Percentiles rank a stretch among this genome's conserved stretches.
These are phyloP conservation scores for Styphnolobium japonicum DNA, from an alignment of 306 rosid species.

Conservation along the genomic window DNA sequence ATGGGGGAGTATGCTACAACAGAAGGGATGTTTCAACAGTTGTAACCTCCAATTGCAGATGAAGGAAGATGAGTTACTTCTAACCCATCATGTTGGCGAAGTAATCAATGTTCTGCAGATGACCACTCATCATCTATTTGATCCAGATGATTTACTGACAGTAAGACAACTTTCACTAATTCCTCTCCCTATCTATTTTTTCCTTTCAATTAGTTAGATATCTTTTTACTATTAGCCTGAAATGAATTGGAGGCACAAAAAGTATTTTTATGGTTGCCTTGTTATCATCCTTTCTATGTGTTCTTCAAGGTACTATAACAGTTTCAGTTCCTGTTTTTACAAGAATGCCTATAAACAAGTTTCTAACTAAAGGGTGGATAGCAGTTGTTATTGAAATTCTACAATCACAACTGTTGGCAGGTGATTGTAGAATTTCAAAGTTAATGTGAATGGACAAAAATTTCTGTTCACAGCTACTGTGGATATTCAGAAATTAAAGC, in stretches of 20 bases:
- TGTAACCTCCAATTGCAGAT: constrained; percentile 57
- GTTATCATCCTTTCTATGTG: background rate
- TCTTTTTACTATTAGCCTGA: background rate
- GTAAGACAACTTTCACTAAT: constrained; percentile 35
- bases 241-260: too few species aligned
- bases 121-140: constrained; percentile 91
- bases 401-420: too few species aligned
- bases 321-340: background rate
- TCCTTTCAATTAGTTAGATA: background rate
- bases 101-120: constrained; percentile 76
- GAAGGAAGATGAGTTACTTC: constrained; percentile 82
- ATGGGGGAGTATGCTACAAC: background rate
- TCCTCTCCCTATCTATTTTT: background rate
- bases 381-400: background rate
- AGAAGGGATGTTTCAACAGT: constrained; percentile 24
- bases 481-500: too few species aligned
- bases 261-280: background rate
- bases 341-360: background rate
- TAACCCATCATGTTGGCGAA: constrained; percentile 89
- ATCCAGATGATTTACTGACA: constrained; percentile 89
- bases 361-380: background rate
- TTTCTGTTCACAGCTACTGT: too few species aligned
- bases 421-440: too few species aligned
- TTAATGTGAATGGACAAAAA: too few species aligned
- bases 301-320: background rate